Conservation (phyloP, 2,329 filamentous ascomycete species). For the Aspergillus unguis region DNA sequence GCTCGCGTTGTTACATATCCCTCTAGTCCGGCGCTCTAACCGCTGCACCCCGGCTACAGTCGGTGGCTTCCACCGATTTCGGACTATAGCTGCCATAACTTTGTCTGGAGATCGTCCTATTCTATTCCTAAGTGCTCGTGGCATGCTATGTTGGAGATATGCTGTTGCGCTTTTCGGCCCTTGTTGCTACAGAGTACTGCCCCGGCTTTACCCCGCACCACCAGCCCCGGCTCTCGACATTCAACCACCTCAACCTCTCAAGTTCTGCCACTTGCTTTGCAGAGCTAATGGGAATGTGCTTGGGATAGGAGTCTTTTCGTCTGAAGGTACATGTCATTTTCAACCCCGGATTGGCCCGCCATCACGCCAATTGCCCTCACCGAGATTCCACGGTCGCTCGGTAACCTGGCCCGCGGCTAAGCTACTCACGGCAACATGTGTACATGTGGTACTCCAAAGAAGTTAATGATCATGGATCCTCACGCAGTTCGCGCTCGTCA, state of each 20-base stretch:
- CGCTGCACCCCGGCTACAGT: constrained; percentile 3
- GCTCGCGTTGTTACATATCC: background rate
- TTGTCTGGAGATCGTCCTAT: background rate
- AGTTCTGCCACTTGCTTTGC: background rate
- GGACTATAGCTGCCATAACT: constrained; percentile 3
- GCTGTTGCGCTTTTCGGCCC: constrained; percentile 6
- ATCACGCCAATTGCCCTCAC: background rate
- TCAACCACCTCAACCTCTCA: background rate
- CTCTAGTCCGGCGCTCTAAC: constrained; percentile 6
- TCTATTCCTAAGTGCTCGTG: background rate
- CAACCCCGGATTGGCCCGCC: background rate
- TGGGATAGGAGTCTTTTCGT: too few relatives aligned
- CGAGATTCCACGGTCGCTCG: constrained; percentile 13
- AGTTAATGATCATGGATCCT: background rate
- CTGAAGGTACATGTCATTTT: background rate
- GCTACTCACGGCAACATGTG: background rate
- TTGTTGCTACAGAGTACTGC: background rate
- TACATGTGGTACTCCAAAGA: background rate
- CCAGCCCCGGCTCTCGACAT: background rate
- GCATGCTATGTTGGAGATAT: too few relatives aligned
- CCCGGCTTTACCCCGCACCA: constrained; percentile 5
- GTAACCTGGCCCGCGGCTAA: constrained; percentile 10
- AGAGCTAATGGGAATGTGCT: too few relatives aligned
- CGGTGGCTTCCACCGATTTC: constrained; percentile 8
- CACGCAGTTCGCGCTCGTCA: constrained; percentile 30